These are phyloP conservation scores for Fusarium albosuccineum DNA, from an alignment of 2,329 filamentous ascomycete species.

Conservation along the genomic window DNA sequence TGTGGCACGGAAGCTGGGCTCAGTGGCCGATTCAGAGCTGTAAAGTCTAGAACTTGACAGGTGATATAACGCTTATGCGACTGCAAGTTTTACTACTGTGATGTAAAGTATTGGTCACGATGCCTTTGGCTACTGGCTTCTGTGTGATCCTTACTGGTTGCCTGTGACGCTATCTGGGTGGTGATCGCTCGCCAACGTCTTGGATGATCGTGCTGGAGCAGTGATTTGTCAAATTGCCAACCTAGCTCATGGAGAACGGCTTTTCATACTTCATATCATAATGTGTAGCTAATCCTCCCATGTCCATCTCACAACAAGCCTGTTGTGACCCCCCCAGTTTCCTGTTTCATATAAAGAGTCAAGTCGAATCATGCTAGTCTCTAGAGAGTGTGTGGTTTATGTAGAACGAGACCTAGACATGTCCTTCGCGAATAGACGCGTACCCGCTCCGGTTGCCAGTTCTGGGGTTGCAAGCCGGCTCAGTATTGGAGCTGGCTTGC, in stretches of 20 bases:
- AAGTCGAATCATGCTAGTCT: slow-evolving; percentile 2
- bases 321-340: neutral
- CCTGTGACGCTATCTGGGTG: too few relatives aligned
- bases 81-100: too few relatives aligned
- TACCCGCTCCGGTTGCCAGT: neutral
- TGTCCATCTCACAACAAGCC: neutral
- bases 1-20: too few relatives aligned
- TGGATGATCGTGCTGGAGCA: neutral
- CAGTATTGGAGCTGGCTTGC: neutral
- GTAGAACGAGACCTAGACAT: neutral
- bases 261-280: slow-evolving; percentile 15
- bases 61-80: too few relatives aligned
- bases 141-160: too few relatives aligned
- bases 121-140: too few relatives aligned
- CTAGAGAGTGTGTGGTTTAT: slow-evolving; percentile 18
- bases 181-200: too few relatives aligned
- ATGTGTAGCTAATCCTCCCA: slow-evolving; percentile 5
- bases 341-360: neutral
- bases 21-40: too few relatives aligned
- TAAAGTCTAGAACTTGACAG: too few relatives aligned
- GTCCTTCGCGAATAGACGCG: neutral
- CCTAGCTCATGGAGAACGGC: slow-evolving; percentile 1
- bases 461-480: neutral
- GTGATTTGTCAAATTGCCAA: slow-evolving; percentile 26
- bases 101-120: too few relatives aligned